Evolutionary conservation across 2,329 filamentous ascomycete genomes (phyloP).

Genomic region (Ceratocystiopsis sp.): DNA sequence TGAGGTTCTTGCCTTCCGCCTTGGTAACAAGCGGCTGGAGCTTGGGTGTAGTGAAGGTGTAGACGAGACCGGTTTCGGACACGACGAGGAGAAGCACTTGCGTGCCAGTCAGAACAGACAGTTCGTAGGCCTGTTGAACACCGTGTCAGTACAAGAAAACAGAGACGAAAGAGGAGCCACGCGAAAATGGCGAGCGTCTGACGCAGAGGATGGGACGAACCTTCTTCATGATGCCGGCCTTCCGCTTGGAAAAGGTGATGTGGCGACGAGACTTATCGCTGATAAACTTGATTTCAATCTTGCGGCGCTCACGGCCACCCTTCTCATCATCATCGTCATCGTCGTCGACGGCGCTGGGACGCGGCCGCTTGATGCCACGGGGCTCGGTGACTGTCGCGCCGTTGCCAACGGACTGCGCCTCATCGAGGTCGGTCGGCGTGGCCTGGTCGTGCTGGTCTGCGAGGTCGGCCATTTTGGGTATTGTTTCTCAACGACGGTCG

Average conservation of each 20-base stretch:
- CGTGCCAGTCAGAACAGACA: constrained; percentile 92
- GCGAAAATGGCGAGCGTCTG: not conserved
- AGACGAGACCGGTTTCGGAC: constrained; percentile 91
- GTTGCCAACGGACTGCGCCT: constrained; percentile 56
- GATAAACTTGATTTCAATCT: constrained; percentile 99
- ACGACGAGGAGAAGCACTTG: constrained; percentile 94
- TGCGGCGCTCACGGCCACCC: constrained; percentile 90
- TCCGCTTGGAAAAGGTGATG: constrained; percentile 99
- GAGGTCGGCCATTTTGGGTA: constrained; percentile 53
- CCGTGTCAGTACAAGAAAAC: constrained; percentile 3
- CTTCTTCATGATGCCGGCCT: constrained; percentile 99
- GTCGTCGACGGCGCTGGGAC: constrained; percentile 70
- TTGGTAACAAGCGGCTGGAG: constrained; percentile 96
- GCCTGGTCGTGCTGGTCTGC: constrained; percentile 62
- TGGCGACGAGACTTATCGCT: constrained; percentile 98
- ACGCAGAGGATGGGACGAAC: constrained; percentile 32
- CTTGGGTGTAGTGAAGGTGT: constrained; percentile 97
- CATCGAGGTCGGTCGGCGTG: constrained; percentile 57
- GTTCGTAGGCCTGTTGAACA: constrained; percentile 58
- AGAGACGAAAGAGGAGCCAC: not conserved
- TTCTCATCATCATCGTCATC: constrained; percentile 97
- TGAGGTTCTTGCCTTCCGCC: constrained; percentile 96
- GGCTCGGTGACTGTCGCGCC: constrained; percentile 47
- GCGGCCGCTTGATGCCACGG: constrained; percentile 79
- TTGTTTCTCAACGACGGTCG: not conserved